Evolutionary conservation across 1,139 yeast species (phyloP).

Genomic region (Hansenula lynferdii): DNA sequence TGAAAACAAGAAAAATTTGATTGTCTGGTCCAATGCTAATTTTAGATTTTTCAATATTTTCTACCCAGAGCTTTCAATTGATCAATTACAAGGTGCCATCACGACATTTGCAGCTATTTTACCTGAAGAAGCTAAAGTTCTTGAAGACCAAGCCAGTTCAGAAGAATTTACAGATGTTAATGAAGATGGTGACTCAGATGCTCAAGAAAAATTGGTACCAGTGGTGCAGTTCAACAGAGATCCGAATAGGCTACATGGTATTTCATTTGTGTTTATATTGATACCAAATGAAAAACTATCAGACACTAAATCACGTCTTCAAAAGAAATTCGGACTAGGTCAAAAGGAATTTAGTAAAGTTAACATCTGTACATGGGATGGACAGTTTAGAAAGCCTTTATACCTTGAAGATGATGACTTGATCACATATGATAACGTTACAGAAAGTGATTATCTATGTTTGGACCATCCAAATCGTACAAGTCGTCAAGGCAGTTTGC

Average conservation of each 20-base stretch:
- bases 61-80: slow-evolving; percentile 24
- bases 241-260: slow-evolving; percentile 70
- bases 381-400: slow-evolving; percentile 35
- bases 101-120: slow-evolving; percentile 31
- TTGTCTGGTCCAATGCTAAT: slow-evolving; percentile 36
- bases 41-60: slow-evolving; percentile 29
- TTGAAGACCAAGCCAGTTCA: slow-evolving; percentile 13
- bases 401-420: slow-evolving; percentile 47
- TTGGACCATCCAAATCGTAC: slow-evolving; percentile 82
- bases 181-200: slow-evolving; percentile 8
- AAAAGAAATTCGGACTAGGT: slow-evolving; percentile 65
- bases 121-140: slow-evolving; percentile 30
- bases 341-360: slow-evolving; percentile 75
- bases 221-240: slow-evolving; percentile 78
- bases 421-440: slow-evolving; percentile 51
- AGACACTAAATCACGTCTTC: slow-evolving; percentile 67
- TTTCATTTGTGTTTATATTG: slow-evolving; percentile 75
- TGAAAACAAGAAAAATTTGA: slow-evolving; percentile 43
- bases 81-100: slow-evolving; percentile 24
- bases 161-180: slow-evolving; percentile 26
- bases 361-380: slow-evolving; percentile 41
- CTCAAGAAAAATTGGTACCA: slow-evolving; percentile 32
- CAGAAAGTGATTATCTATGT: slow-evolving; percentile 53
- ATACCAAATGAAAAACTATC: slow-evolving; percentile 58
- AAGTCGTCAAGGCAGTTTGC: slow-evolving; percentile 28